A percentile compares a stretch with the other conserved stretches of the same genome.
These are phyloP conservation scores for Draba incana DNA, from an alignment of 345 rosid species.

Conservation along the genomic window DNA sequence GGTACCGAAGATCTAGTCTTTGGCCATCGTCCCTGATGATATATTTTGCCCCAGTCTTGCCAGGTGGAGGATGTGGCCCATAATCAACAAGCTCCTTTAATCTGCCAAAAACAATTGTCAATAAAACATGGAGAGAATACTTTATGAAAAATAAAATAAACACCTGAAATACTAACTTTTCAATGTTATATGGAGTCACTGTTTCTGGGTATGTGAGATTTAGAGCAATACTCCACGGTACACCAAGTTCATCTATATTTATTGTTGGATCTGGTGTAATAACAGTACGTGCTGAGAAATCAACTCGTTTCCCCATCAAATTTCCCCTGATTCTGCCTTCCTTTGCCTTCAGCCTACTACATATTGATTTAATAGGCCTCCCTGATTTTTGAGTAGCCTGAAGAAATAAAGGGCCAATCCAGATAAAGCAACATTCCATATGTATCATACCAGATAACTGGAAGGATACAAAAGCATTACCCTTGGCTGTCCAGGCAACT, in stretches of 20 bases:
- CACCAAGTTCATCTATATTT: constrained; percentile 92
- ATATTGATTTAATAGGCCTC: constrained; percentile 93
- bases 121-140: constrained; percentile 5
- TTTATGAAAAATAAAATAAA: neutral
- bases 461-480: constrained; percentile 46
- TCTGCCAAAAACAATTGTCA: constrained; percentile 46
- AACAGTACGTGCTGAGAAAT: constrained; percentile 97
- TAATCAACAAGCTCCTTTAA: constrained; percentile 93
- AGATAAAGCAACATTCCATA: constrained; percentile 14
- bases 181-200: constrained; percentile 95
- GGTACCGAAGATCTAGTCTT: constrained; percentile 94
- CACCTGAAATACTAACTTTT: constrained; percentile 52
- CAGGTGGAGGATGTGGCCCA: constrained; percentile 99
- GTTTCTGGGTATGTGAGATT: constrained; percentile 97
- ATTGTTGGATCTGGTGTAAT: constrained; percentile 98
- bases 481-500: constrained; percentile 98
- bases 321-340: constrained; percentile 98
- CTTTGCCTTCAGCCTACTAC: constrained; percentile 97
- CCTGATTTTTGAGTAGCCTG: constrained; percentile 99
- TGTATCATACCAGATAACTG: constrained; percentile 21
- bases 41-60: constrained; percentile 95
- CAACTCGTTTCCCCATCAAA: constrained; percentile 98
- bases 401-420: constrained; percentile 29
- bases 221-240: constrained; percentile 97
- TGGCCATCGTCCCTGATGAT: constrained; percentile 98